Evolutionary conservation across 306 rosid genomes (phyloP), one percentile per base, ranked within the genome.

Genomic region (Luffa acutangula): DNA sequence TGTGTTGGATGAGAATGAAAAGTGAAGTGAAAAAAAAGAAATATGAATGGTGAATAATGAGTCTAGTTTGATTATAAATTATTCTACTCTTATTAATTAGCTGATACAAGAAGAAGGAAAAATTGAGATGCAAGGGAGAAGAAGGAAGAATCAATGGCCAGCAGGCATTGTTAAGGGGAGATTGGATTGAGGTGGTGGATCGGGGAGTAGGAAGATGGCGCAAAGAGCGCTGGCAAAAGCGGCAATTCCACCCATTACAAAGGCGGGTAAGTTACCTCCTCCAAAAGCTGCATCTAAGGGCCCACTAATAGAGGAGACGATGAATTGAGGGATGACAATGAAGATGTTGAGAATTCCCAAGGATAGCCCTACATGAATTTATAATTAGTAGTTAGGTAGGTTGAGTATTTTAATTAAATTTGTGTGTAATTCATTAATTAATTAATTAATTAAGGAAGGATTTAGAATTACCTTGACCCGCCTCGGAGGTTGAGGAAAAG

Each of bases 381-480:
- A 25, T 25, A 25, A 25, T 25, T 25, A 25, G 31, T 25, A 25
- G 31, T 25, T 25, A 25, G 31, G 31, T 25, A 25, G 31, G 31
- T 25, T 25, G 31, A 25, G 31, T 25, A n/a, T 82, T 91, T n/a
- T n/a, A n/a, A n/a, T n/a, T n/a, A n/a, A n/a, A n/a, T n/a, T n/a
- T n/a, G n/a, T n/a, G n/a, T n/a, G n/a, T n/a, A n/a, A n/a, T n/a
- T n/a, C n/a, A n/a, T n/a, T n/a, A n/a, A n/a, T n/a, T n/a, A n/a
- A n/a, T n/a, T n/a, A n/a, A n/a, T n/a, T n/a, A n/a, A n/a, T n/a
- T n/a, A n/a, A n/a, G n/a, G n/a, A n/a, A n/a, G n/a, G n/a, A n/a
- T n/a, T n/a, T n/a, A n/a, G n/a, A n/a, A n/a, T n/a, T n/a, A n/a
- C 98, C 98, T 86, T 92, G 97, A 56, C 99, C 99, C 37, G 97